Evolutionary conservation across 352 stramenopile species (phyloP), one percentile per base, ranked within the genome.

Genomic region (Pythium aquatile): DNA sequence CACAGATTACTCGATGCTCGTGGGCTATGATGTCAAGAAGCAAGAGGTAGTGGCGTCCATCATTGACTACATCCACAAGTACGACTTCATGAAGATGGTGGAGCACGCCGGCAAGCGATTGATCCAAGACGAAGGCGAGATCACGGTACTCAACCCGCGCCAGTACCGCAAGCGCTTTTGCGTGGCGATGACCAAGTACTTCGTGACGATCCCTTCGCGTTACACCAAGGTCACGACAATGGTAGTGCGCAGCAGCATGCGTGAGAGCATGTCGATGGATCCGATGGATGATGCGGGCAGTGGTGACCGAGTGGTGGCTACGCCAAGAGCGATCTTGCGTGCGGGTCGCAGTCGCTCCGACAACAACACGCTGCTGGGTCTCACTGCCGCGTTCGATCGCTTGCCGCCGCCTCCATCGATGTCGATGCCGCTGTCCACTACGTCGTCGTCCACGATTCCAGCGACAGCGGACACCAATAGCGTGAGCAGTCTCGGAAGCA

Each of bases 11-110:
- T 96, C 87, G 9, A 92, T 96, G 81, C 70, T 96, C 30, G 83
- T 96, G 9, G 87, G 87, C 2, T 96, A 94, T 58, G 85, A 96
- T 65, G 81, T 93, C 1, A 79, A 88, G 35, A 91, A 91, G 47
- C 87, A 96, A 58, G 87, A 96, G 47, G 70, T 96, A 13, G 86
- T 96, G 33, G 85, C 83, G 53, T 92, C 76, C 32, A 96, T 96
- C 66, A 96, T 96, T 54, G 87, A 96, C 58, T 96, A 96, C 55
- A 94, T 96, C 55, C 85, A 93, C 73, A 94, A 96, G 67, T 96
- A 96, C 55, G 87, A 94, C 48, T 92, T 96, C 49, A 84, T 94
- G 78, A 96, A 96, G 65, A 93, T 93, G 79, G 87, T 96, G 40
- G 87, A 96, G 64, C 86, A 96, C 66, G 84, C 86, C 4, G 84